Evolutionary conservation across 371 early-diverging fungal species (phyloP).

Genomic region (Mucor saturninus): DNA sequence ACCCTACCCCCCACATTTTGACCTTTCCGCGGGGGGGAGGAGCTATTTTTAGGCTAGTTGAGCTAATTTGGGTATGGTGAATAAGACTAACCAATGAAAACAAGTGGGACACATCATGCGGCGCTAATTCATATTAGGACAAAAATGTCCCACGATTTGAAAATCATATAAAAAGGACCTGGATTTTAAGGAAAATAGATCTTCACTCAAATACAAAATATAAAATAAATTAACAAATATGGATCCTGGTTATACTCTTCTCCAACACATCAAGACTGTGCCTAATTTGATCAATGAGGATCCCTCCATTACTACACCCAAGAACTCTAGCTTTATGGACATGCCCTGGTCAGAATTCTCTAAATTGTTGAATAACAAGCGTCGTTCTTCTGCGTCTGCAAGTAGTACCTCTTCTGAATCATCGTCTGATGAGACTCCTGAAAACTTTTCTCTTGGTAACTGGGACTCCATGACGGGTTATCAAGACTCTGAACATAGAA

Average conservation of each 20-base stretch:
- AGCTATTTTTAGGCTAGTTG: background rate
- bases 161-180: slow-evolving; percentile 19
- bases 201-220: slow-evolving; percentile 5
- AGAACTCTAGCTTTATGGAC: slow-evolving; percentile 44
- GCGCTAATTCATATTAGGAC: slow-evolving; percentile 15
- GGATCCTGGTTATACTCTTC: slow-evolving; percentile 52
- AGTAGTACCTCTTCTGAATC: slow-evolving; percentile 16
- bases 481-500: slow-evolving; percentile 40
- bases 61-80: background rate
- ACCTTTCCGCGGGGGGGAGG: too few species aligned
- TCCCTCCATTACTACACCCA: slow-evolving; percentile 45
- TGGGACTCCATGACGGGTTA: slow-evolving; percentile 55
- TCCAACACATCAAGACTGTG: slow-evolving; percentile 48
- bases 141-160: slow-evolving; percentile 22
- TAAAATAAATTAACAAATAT: slow-evolving; percentile 24
- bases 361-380: slow-evolving; percentile 24
- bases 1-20: too few species aligned
- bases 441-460: slow-evolving; percentile 39
- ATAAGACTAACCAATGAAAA: background rate
- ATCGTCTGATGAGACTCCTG: background rate
- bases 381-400: slow-evolving; percentile 13
- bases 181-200: slow-evolving; percentile 6
- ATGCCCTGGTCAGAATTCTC: slow-evolving; percentile 49
- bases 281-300: slow-evolving; percentile 52
- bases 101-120: slow-evolving; percentile 12